These are phyloP conservation scores for Brasenia schreberi DNA, from an alignment of 164 flowering plant species.

Conservation along the genomic window DNA sequence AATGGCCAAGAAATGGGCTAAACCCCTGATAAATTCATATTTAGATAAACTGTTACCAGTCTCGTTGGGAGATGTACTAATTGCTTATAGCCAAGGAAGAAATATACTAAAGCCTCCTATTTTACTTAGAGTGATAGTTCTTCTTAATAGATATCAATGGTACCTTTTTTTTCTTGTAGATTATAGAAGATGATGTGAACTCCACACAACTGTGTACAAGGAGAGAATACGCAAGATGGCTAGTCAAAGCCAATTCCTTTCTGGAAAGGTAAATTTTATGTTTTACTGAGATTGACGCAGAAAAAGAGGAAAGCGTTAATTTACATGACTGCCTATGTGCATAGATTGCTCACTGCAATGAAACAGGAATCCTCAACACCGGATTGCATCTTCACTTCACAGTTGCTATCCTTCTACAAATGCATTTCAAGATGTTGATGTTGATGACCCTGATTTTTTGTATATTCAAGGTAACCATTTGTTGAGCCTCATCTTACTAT, in stretches of 20 bases:
- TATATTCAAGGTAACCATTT: conserved; percentile 46
- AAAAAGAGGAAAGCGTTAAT: neutral
- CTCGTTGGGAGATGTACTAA: too few relatives aligned
- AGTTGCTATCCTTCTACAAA: neutral
- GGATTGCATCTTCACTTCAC: conserved; percentile 19
- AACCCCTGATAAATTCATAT: too few relatives aligned
- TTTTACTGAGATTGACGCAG: neutral
- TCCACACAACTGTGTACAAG: conserved; percentile 67
- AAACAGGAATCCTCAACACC: conserved; percentile 45
- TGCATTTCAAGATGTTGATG: conserved; percentile 65
- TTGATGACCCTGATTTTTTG: conserved; percentile 60
- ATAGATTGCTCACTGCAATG: neutral
- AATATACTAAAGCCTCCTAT: too few relatives aligned
- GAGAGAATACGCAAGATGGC: conserved; percentile 90
- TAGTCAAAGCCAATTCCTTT: conserved; percentile 37
- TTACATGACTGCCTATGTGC: neutral
- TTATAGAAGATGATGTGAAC: conserved; percentile 50
- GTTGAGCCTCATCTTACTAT: too few relatives aligned
- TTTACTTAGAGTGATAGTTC: neutral
- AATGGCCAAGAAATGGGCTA: too few relatives aligned
- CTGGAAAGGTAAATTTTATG: conserved; percentile 61
- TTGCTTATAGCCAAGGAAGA: too few relatives aligned
- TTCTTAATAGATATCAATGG: neutral
- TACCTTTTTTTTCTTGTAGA: conserved; percentile 25
- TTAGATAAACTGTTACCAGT: too few relatives aligned